Percentiles rank a stretch among this genome's conserved stretches.
Evolutionary conservation across 371 early-diverging fungal genomes (phyloP).

Genomic region (Neoconidiobolus thromboides): DNA sequence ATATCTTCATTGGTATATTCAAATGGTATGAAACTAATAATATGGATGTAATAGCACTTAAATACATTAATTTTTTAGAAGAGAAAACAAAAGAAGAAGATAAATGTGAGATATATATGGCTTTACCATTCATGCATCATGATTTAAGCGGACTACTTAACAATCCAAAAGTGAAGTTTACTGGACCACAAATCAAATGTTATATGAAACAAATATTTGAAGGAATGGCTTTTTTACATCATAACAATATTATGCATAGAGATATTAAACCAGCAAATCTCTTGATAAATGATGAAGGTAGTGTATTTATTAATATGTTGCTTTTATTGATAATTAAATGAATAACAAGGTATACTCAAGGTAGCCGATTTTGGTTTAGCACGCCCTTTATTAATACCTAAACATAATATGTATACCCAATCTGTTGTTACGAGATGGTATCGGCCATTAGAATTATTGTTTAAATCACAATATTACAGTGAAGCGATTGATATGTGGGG

Average conservation of each 20-base stretch:
- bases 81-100: not conserved
- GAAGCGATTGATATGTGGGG: slow-evolving; percentile 97
- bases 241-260: slow-evolving; percentile 66
- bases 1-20: slow-evolving; percentile 15
- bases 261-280: slow-evolving; percentile 58
- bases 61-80: no score
- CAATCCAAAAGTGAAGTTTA: slow-evolving; percentile 42
- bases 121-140: slow-evolving; percentile 91
- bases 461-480: slow-evolving; percentile 69
- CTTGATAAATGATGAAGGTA: slow-evolving; percentile 1
- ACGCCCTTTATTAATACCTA: slow-evolving; percentile 15
- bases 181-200: slow-evolving; percentile 49
- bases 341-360: slow-evolving; percentile 51
- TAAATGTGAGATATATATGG: slow-evolving; percentile 48
- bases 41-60: no score
- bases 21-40: no score
- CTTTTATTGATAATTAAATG: slow-evolving; percentile 70
- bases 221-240: slow-evolving; percentile 69
- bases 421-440: slow-evolving; percentile 98
- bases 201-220: slow-evolving; percentile 65
- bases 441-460: slow-evolving; percentile 89
- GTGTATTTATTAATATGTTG: not conserved
- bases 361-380: slow-evolving; percentile 92
- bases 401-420: slow-evolving; percentile 33
- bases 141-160: slow-evolving; percentile 75